Percentiles rank a stretch among this genome's conserved stretches.
Conservation (phyloP, 805 yeast species). For the Kluyveromyces nonfermentans region DNA sequence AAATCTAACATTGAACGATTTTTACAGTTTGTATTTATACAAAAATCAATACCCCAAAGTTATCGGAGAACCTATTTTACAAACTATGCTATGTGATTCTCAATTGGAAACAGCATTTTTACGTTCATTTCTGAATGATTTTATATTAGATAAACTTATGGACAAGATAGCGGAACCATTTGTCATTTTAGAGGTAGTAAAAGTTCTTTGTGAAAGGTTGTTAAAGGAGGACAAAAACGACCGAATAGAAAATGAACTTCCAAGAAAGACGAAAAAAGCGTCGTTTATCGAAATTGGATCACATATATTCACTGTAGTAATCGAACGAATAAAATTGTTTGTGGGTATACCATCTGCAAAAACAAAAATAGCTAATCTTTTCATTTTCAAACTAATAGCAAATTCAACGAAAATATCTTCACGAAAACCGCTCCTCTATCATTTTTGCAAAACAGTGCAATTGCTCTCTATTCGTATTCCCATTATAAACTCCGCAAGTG, state of each 20-base stretch:
- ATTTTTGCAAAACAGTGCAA: conserved; percentile 18
- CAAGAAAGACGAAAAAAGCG: not conserved
- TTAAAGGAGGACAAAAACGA: not conserved
- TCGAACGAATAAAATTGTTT: not conserved
- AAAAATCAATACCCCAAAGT: conserved; percentile 13
- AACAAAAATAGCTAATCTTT: not conserved
- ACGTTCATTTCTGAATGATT: conserved; percentile 14
- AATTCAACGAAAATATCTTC: not conserved
- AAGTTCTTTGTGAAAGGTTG: not conserved
- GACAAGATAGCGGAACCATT: conserved; percentile 23
- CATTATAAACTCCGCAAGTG: conserved; percentile 12
- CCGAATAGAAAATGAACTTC: not conserved
- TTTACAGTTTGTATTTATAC: conserved; percentile 9
- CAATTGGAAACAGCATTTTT: conserved; percentile 17
- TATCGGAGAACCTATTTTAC: conserved; percentile 7
- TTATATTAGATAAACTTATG: conserved; percentile 18
- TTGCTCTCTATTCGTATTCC: conserved; percentile 9
- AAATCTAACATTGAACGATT: conserved; percentile 6
- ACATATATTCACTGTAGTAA: not conserved
- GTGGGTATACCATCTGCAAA: not conserved
- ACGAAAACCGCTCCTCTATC: conserved; percentile 28
- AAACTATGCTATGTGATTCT: conserved; percentile 11
- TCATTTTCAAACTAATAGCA: not conserved
- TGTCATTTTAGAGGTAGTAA: conserved; percentile 14
- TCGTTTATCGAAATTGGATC: not conserved